Percentiles rank a stretch among this genome's conserved stretches.
These are phyloP conservation scores for Fusarium devonianum DNA, from an alignment of 2,329 filamentous ascomycete genomes.

Conservation along the genomic window DNA sequence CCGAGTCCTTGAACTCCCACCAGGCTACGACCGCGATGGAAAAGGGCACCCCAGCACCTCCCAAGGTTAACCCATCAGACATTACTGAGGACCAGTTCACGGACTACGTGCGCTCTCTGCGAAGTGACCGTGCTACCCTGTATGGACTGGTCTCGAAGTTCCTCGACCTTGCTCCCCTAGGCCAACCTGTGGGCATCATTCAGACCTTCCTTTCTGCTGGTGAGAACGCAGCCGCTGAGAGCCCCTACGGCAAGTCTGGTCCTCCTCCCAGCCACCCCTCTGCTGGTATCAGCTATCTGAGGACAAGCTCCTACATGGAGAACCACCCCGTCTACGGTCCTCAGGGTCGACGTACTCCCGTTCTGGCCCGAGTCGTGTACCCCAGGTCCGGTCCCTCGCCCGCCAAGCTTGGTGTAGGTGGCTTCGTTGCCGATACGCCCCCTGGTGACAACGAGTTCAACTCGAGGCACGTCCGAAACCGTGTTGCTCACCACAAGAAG, in stretches of 20 bases:
- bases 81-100: constrained; percentile 61
- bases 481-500: constrained; percentile 31
- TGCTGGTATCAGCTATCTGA: constrained; percentile 67
- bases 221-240: constrained; percentile 41
- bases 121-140: constrained; percentile 58
- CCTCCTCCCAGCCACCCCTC: constrained; percentile 69
- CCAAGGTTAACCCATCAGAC: constrained; percentile 42
- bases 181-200: constrained; percentile 42
- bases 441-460: constrained; percentile 54
- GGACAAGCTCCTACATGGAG: constrained; percentile 61
- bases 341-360: constrained; percentile 57
- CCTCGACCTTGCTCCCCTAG: constrained; percentile 66
- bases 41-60: constrained; percentile 43
- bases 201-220: constrained; percentile 37
- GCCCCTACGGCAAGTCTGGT: constrained; percentile 59
- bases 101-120: constrained; percentile 60
- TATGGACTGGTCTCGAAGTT: constrained; percentile 65
- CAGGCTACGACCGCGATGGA: constrained; percentile 51
- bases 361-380: constrained; percentile 59
- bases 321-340: constrained; percentile 70
- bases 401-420: constrained; percentile 61
- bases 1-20: constrained; percentile 53
- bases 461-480: constrained; percentile 30
- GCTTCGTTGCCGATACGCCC: constrained; percentile 58
- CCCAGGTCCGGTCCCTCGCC: constrained; percentile 48